Conservation (phyloP, 441 rosid genomes). For the Adansonia gregorii region DNA sequence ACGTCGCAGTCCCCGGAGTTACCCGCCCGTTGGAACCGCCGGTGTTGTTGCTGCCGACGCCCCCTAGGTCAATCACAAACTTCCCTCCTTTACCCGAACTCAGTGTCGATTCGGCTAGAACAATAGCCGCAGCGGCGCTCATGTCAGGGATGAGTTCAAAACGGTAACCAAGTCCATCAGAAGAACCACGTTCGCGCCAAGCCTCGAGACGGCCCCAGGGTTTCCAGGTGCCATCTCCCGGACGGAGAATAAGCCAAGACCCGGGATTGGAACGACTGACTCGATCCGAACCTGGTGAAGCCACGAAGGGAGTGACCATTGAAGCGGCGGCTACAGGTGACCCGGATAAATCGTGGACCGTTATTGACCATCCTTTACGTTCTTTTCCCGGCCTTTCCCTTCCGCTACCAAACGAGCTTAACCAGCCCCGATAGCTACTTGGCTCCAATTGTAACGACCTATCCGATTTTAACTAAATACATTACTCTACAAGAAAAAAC, state of each 20-base stretch:
- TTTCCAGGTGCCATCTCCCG: constrained; percentile 79
- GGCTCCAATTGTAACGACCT: constrained; percentile 67
- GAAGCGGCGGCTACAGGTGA: constrained; percentile 87
- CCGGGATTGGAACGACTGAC: constrained; percentile 92
- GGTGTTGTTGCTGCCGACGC: constrained; percentile 46
- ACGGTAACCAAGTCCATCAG: constrained; percentile 73
- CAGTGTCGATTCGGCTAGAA: constrained; percentile 65
- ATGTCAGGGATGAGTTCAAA: constrained; percentile 74
- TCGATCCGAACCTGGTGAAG: constrained; percentile 87
- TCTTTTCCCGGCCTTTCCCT: constrained; percentile 73
- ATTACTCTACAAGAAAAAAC: constrained; percentile 2
- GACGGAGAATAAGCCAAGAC: constrained; percentile 84
- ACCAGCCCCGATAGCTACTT: constrained; percentile 61
- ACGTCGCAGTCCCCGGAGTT: constrained; percentile 43
- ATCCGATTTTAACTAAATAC: constrained; percentile 14
- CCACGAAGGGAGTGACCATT: constrained; percentile 84
- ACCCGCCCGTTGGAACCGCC: constrained; percentile 36
- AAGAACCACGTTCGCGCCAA: constrained; percentile 82
- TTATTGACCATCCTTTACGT: constrained; percentile 88
- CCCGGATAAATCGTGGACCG: constrained; percentile 87
- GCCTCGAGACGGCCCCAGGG: constrained; percentile 95
- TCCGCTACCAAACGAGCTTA: constrained; percentile 78
- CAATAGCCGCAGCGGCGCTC: constrained; percentile 61
- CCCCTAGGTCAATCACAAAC: constrained; percentile 61
- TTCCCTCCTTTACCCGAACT: constrained; percentile 70